Evolutionary conservation across 1,139 yeast genomes (phyloP), one percentile per base, ranked within the genome.

Genomic region (Yamadazyma triangularis): DNA sequence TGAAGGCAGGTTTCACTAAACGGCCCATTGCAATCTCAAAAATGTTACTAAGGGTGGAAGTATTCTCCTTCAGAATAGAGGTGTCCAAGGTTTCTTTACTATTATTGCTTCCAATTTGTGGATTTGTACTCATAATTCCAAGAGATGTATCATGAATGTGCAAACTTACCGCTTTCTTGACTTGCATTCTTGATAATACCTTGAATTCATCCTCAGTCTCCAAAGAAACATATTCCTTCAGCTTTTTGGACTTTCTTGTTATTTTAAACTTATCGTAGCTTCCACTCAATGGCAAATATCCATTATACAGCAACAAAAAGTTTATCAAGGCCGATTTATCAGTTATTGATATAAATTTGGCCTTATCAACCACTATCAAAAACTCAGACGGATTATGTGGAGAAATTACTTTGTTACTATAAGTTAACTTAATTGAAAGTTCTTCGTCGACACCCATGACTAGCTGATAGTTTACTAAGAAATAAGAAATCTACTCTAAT

Each of bases 171-270:
- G 57, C 63, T 34, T 55, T 62, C 45, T 68, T 68, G n/a, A 67
- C 73, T 36, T 59, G 55, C 41, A 68, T 56, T 38, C 80, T 60
- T 21, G 51, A 47, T 36, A 76, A 53, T 11, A 70, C 56, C 40
- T 56, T 64, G 47, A 69, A 75, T 40, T 74, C 79, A 9, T 57
- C 56, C 2, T 36, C 44, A 4, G 58, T 32, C 24, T 60, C 63
- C 45, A 76, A 57, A 8, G 55, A 41, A 4, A 73, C 68, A 41
- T 56, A 74, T 13, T 53, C 48, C 38, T 61, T 62, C 30, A 56
- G 55, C 41, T 66, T 67, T 51, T 70, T 71, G 7, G 73, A 66
- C 40, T 63, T 68, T 39, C 78, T 53, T 25, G 47, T 31, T 22
- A 50, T 40, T 8, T 38, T 32, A 15, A 34, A 31, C 8, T 35